These are phyloP conservation scores for Coniella lustricola DNA, from an alignment of 2,329 filamentous ascomycete genomes.

Conservation along the genomic window DNA sequence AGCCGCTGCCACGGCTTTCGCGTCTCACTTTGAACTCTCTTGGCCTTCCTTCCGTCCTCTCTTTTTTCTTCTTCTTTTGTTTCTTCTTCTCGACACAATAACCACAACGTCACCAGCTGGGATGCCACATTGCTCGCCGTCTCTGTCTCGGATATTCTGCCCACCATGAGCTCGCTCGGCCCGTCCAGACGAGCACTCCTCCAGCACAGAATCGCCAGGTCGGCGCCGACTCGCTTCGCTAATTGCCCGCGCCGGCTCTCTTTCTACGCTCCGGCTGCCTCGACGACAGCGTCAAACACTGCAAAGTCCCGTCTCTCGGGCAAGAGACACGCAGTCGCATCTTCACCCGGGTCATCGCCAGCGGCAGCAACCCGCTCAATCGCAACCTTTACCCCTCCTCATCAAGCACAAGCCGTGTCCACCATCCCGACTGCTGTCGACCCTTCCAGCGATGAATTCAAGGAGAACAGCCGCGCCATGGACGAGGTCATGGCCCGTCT, in stretches of 20 bases:
- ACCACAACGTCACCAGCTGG: neutral
- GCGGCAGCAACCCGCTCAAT: slow-evolving; percentile 33
- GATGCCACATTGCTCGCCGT: neutral
- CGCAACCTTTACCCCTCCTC: slow-evolving; percentile 71
- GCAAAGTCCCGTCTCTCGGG: neutral
- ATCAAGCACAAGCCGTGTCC: slow-evolving; percentile 79
- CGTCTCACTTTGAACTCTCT: neutral
- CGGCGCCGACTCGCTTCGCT: no score
- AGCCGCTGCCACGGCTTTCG: neutral
- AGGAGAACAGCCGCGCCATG: slow-evolving; percentile 76
- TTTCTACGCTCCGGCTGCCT: no score
- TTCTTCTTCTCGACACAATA: slow-evolving; percentile 1
- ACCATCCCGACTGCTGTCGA: slow-evolving; percentile 72
- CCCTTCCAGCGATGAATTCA: slow-evolving; percentile 67
- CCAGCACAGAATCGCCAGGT: no score
- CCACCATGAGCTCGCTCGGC: no score
- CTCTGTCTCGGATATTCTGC: no score
- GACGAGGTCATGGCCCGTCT: slow-evolving; percentile 62
- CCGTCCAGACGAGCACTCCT: no score
- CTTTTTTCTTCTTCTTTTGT: neutral
- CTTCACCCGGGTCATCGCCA: slow-evolving; percentile 15
- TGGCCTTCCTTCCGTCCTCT: neutral
- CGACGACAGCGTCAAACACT: no score
- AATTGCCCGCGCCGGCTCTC: no score
- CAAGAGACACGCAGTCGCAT: slow-evolving; percentile 4